A percentile compares a stretch with the other conserved stretches of the same genome.
Conservation (phyloP, 2,329 filamentous ascomycete species). For the Aspergillus pseudonomiae region DNA sequence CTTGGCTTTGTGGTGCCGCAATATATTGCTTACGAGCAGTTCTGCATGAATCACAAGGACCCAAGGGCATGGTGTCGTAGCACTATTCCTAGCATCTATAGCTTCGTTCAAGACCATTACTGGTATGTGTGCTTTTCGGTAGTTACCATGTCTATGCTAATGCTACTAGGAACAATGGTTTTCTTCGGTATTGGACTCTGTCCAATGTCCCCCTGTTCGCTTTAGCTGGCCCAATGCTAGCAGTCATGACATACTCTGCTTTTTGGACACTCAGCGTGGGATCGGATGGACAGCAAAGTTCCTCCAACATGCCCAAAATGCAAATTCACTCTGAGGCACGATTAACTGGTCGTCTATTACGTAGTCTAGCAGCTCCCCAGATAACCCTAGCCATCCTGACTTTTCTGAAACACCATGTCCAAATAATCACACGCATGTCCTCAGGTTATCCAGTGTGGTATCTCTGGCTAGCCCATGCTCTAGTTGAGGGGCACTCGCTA, state of each 20-base stretch:
- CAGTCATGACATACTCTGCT: slow-evolving; percentile 6
- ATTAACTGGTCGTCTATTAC: slow-evolving; percentile 5
- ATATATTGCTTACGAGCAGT: slow-evolving; percentile 12
- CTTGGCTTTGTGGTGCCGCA: slow-evolving; percentile 11
- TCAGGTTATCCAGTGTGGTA: slow-evolving; percentile 17
- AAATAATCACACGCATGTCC: slow-evolving; percentile 14
- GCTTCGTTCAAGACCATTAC: slow-evolving; percentile 15
- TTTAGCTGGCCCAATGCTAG: slow-evolving; percentile 12
- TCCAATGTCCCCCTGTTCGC: slow-evolving; percentile 12
- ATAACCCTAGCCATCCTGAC: slow-evolving; percentile 7
- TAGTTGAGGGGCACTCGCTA: background rate
- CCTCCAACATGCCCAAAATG: background rate
- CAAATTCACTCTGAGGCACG: background rate
- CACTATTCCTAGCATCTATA: slow-evolving; percentile 11
- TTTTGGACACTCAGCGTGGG: background rate
- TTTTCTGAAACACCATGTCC: slow-evolving; percentile 12
- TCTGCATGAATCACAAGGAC: background rate
- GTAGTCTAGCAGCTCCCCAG: slow-evolving; percentile 12
- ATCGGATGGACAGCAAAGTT: background rate
- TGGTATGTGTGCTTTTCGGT: slow-evolving; percentile 7
- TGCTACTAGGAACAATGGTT: slow-evolving; percentile 11
- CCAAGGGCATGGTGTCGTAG: slow-evolving; percentile 9
- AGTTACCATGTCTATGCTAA: background rate
- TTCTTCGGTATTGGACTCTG: slow-evolving; percentile 15
- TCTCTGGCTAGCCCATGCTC: slow-evolving; percentile 7